Conservation (phyloP, 164 flowering plant species). For the Brasenia schreberi region DNA sequence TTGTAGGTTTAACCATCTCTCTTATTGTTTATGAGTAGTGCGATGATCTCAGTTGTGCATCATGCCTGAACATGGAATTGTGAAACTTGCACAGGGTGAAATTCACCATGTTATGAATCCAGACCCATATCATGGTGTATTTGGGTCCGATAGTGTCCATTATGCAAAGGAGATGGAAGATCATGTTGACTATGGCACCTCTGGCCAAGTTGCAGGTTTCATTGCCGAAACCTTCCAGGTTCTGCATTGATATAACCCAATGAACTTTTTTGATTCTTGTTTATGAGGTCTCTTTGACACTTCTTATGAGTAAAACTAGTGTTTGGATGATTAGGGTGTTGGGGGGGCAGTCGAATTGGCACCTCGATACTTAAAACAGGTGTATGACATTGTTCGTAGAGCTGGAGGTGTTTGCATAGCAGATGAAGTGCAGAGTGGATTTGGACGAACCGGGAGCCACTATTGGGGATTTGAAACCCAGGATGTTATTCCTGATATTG, state of each 20-base stretch:
- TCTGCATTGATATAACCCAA: background rate
- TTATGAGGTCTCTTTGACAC: background rate
- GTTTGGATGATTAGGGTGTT: conserved; percentile 76
- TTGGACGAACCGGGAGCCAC: conserved; percentile 96
- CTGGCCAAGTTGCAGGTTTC: conserved; percentile 94
- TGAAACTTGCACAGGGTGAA: conserved; percentile 55
- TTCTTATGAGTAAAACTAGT: no score
- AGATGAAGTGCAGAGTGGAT: conserved; percentile 99
- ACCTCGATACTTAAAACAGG: conserved; percentile 85
- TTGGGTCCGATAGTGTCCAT: conserved; percentile 59
- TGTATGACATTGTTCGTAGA: conserved; percentile 77
- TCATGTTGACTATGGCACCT: conserved; percentile 82
- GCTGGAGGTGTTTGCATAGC: conserved; percentile 99
- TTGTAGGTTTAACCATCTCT: no score
- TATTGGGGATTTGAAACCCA: conserved; percentile 98
- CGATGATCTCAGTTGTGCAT: no score
- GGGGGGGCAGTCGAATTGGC: conserved; percentile 99
- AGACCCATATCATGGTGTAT: conserved; percentile 82
- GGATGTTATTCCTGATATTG: conserved; percentile 87
- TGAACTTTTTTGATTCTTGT: no score
- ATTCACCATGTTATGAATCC: conserved; percentile 94
- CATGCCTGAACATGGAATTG: no score
- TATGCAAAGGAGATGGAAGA: conserved; percentile 93
- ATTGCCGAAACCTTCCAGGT: conserved; percentile 99
- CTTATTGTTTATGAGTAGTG: no score